Evolutionary conservation across 495 filamentous ascomycete genomes (phyloP), one percentile per base, ranked within the genome.

Genomic region (Penicillium riverlandense): DNA sequence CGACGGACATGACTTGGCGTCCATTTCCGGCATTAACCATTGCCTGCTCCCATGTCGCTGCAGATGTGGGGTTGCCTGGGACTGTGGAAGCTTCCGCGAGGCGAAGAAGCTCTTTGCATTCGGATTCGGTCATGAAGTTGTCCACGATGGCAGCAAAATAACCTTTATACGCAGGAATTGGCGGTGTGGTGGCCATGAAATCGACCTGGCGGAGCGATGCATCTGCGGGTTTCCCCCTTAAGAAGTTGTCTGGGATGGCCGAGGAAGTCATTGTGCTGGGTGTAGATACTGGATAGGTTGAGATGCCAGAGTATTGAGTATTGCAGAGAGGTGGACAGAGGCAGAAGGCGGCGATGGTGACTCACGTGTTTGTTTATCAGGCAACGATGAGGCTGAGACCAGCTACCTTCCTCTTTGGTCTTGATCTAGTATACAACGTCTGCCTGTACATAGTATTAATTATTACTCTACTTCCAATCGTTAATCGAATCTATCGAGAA

Each of bases 21-120:
- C 84, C 83, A 29, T 55, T 56, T 16, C 86, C 86, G 38, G 79
- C 57, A 54, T 90, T 90, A 48, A 92, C 74, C 68, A 64, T 56
- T 8, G 66, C 66, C 28, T 52, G 52, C 42, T 59, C 53, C 71
- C 71, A 64, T 35, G 37, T 47, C 15, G 54, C 22, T 22, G 22
- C 22, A 22, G 22, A 22, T 22, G 22, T 22, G 22, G 22, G 22
- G 22, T 22, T 22, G 0, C 6, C 22, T 3, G 22, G 22, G 22
- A 4, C 22, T 22, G 22, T 22, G 22, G 22, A 22, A 22, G 4
- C 49, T 57, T 86, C 80, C 31, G 83, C 82, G 12, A 82, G 57
- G 8, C 51, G 43, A 29, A 84, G 52, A 2, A 88, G 65, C 10
- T 69, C 59, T 0, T 67, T 59, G 67, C 83, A 86, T 66, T 87